Conservation (phyloP, 2,329 filamentous ascomycete genomes). For the Sporothrix curviconia region DNA sequence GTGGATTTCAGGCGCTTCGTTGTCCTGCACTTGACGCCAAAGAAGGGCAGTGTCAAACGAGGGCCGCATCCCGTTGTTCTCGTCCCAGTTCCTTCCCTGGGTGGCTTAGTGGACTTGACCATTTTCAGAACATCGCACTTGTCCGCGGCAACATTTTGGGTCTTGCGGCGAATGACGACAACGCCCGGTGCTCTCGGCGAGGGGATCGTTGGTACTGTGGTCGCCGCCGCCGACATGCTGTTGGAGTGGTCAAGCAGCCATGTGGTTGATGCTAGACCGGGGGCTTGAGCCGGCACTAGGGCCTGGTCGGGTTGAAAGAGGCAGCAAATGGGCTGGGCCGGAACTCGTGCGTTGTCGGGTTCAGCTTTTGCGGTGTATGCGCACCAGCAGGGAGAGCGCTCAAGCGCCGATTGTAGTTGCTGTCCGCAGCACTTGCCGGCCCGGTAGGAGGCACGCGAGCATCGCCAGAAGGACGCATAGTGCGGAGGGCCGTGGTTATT, state of each 20-base stretch:
- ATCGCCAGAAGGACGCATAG: constrained; percentile 54
- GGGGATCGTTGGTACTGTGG: neutral
- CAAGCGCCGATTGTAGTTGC: constrained; percentile 47
- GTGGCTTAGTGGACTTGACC: constrained; percentile 48
- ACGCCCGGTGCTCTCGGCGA: constrained; percentile 2
- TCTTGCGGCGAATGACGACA: constrained; percentile 60
- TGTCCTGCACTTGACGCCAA: constrained; percentile 70
- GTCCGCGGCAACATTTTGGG: constrained; percentile 62
- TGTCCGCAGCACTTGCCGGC: constrained; percentile 53
- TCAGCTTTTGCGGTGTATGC: constrained; percentile 51
- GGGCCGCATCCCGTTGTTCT: constrained; percentile 76
- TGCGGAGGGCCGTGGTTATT: constrained; percentile 25
- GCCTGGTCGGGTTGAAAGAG: constrained; percentile 69
- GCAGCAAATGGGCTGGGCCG: constrained; percentile 75
- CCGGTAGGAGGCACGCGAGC: constrained; percentile 67
- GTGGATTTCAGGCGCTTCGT: constrained; percentile 64
- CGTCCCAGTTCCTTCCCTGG: constrained; percentile 56
- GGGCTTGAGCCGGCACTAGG: constrained; percentile 69
- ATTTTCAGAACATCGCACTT: constrained; percentile 54
- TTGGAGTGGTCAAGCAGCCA: constrained; percentile 17
- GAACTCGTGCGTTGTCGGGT: constrained; percentile 69
- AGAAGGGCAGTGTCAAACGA: constrained; percentile 79
- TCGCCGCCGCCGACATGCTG: constrained; percentile 17
- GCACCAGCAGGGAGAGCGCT: constrained; percentile 39
- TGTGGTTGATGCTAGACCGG: constrained; percentile 51